Conservation (phyloP, 441 rosid species). For the Theobroma grandiflorum region DNA sequence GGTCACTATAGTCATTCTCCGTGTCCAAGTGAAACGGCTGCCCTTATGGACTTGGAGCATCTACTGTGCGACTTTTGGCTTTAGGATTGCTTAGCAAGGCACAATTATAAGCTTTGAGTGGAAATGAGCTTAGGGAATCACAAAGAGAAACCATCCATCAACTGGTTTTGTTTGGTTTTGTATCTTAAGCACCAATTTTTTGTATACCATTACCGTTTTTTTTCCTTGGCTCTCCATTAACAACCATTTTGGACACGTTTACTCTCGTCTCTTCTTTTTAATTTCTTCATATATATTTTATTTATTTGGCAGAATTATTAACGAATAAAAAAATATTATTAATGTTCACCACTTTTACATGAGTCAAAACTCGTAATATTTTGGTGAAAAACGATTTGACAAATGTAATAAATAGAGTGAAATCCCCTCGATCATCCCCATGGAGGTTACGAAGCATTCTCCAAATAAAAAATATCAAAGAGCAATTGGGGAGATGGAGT, state of each 20-base stretch:
- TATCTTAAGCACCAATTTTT: constrained; percentile 29
- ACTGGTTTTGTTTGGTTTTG: constrained; percentile 36
- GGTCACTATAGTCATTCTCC: constrained; percentile 5
- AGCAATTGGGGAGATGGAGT: no score
- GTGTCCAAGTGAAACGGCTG: constrained; percentile 31
- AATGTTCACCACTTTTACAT: no score
- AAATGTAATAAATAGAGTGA: no score
- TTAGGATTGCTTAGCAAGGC: not conserved
- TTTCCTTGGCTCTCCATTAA: not conserved
- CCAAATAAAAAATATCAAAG: no score
- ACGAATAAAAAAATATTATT: no score
- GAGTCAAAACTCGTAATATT: no score
- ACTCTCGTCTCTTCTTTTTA: no score
- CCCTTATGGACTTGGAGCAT: constrained; percentile 7
- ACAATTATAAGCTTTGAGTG: not conserved
- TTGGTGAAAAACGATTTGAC: no score
- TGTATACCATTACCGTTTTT: constrained; percentile 20
- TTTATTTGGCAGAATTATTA: no score
- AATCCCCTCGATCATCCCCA: no score
- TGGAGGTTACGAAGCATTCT: no score
- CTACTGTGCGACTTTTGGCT: not conserved
- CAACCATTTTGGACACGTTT: constrained; percentile 16
- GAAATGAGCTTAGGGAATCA: not conserved
- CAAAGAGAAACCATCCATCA: not conserved
- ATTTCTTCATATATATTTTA: no score